A percentile compares a stretch with the other conserved stretches of the same genome.
phyloP scores from a whole-genome alignment of 352 stramenopile genomes.

The Globisporangium nodosum region DNA sequence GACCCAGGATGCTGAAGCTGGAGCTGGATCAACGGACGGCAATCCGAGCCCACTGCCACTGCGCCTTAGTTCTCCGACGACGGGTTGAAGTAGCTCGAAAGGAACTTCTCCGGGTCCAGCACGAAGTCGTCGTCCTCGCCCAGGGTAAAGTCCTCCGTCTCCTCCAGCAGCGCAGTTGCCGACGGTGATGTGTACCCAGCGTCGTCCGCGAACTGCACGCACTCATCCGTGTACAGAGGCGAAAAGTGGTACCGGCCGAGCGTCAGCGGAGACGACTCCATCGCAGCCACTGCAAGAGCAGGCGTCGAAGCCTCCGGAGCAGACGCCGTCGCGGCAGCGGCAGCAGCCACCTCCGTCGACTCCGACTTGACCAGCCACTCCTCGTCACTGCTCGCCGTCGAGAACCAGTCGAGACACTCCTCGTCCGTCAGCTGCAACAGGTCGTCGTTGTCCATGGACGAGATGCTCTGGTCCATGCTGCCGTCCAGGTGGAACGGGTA shows the following conservation, averaged over 20 bases:
- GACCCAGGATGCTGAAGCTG: neutral
- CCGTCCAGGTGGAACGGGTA: slow-evolving; percentile 50
- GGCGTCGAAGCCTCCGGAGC: neutral
- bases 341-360: slow-evolving; percentile 1
- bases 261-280: slow-evolving; percentile 11
- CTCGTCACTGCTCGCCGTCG: slow-evolving; percentile 24
- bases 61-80: slow-evolving; percentile 7
- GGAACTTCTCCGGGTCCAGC: slow-evolving; percentile 81
- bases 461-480: slow-evolving; percentile 29
- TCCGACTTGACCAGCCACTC: slow-evolving; percentile 21
- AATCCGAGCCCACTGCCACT: neutral
- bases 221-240: slow-evolving; percentile 22
- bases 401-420: slow-evolving; percentile 79
- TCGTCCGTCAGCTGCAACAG: slow-evolving; percentile 76
- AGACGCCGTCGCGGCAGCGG: neutral
- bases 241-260: slow-evolving; percentile 22
- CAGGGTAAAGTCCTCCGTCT: slow-evolving; percentile 26
- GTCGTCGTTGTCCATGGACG: slow-evolving; percentile 77
- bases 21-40: neutral
- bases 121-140: slow-evolving; percentile 79
- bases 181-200: slow-evolving; percentile 8
- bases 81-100: slow-evolving; percentile 78
- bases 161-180: slow-evolving; percentile 18
- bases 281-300: neutral
- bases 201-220: slow-evolving; percentile 16